Percentiles rank a stretch among this genome's conserved stretches.
phyloP scores from a whole-genome alignment of 495 filamentous ascomycete genomes.

The Hypoxylon trugodes region DNA sequence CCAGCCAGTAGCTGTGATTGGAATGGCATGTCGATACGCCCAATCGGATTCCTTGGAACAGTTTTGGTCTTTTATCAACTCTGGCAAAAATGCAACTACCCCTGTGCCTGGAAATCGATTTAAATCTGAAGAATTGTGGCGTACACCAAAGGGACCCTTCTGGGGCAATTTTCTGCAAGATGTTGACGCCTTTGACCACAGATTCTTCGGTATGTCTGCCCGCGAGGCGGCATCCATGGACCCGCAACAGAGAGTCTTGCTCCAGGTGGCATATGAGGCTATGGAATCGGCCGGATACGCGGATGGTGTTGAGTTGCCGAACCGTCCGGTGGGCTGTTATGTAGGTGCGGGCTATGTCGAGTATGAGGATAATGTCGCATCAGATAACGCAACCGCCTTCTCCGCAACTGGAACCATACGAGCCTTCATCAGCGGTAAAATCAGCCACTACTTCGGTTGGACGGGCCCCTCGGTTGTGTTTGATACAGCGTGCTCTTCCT shows the following conservation, averaged over 20 bases:
- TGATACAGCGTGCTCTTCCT: slow-evolving; percentile 63
- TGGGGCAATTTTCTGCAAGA: slow-evolving; percentile 46
- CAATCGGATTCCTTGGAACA: slow-evolving; percentile 22
- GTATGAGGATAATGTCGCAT: slow-evolving; percentile 44
- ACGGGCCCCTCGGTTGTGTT: slow-evolving; percentile 59
- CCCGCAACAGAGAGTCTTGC: slow-evolving; percentile 60
- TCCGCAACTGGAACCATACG: slow-evolving; percentile 35
- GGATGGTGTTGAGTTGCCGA: slow-evolving; percentile 10
- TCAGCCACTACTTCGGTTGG: slow-evolving; percentile 59
- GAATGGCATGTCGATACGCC: slow-evolving; percentile 22
- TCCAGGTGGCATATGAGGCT: slow-evolving; percentile 61
- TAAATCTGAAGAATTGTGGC: slow-evolving; percentile 15
- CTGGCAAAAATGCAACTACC: slow-evolving; percentile 18
- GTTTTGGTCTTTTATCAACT: slow-evolving; percentile 25
- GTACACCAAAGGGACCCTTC: slow-evolving; percentile 21
- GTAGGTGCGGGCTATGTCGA: slow-evolving; percentile 42
- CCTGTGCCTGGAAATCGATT: slow-evolving; percentile 18
- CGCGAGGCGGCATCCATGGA: slow-evolving; percentile 60
- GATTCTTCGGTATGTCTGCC: slow-evolving; percentile 54
- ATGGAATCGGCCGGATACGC: slow-evolving; percentile 41
- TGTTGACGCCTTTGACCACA: slow-evolving; percentile 43
- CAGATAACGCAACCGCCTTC: slow-evolving; percentile 41
- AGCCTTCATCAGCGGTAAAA: slow-evolving; percentile 31
- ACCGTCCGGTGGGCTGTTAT: slow-evolving; percentile 44
- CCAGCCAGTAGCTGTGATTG: slow-evolving; percentile 19